These are phyloP conservation scores for Moringa oleifera DNA, from an alignment of 345 rosid species.

Conservation along the genomic window DNA sequence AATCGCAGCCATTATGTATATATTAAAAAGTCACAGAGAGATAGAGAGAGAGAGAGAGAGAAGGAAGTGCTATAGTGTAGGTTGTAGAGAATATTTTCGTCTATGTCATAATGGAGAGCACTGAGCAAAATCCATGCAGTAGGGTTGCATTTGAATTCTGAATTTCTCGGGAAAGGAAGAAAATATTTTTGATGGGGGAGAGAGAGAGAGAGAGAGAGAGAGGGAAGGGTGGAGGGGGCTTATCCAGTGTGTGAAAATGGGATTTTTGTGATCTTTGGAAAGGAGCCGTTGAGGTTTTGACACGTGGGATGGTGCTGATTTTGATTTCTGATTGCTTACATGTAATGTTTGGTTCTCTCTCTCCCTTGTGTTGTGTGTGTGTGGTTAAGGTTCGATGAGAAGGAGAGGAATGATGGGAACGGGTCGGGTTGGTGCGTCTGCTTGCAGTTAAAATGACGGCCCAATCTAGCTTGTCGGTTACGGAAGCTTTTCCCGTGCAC, in stretches of 20 bases:
- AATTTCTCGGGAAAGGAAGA: constrained; percentile 17
- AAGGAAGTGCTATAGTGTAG: not conserved
- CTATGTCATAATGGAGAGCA: not conserved
- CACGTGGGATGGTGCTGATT: constrained; percentile 24
- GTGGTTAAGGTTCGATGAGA: constrained; percentile 16
- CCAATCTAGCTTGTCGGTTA: not conserved
- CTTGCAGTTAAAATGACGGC: not conserved
- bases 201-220: not conserved
- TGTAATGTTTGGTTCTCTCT: constrained; percentile 1
- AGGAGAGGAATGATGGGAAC: not conserved
- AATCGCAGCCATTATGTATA: constrained; percentile 51
- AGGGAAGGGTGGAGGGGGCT: constrained; percentile 9
- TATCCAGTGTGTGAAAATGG: constrained; percentile 24
- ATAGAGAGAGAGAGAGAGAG: not conserved
- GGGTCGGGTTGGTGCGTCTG: not conserved
- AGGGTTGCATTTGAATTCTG: constrained; percentile 2
- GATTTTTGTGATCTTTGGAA: constrained; percentile 14
- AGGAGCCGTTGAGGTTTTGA: constrained; percentile 9
- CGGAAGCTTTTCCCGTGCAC: no score
- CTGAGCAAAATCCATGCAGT: not conserved
- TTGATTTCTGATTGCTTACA: not conserved
- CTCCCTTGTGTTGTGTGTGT: not conserved
- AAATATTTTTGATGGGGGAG: not conserved
- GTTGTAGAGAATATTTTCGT: not conserved
- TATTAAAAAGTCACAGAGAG: no score